Evolutionary conservation across 2,329 filamentous ascomycete genomes (phyloP), one percentile per base, ranked within the genome.

Genomic region (Ustilaginoidea virens): DNA sequence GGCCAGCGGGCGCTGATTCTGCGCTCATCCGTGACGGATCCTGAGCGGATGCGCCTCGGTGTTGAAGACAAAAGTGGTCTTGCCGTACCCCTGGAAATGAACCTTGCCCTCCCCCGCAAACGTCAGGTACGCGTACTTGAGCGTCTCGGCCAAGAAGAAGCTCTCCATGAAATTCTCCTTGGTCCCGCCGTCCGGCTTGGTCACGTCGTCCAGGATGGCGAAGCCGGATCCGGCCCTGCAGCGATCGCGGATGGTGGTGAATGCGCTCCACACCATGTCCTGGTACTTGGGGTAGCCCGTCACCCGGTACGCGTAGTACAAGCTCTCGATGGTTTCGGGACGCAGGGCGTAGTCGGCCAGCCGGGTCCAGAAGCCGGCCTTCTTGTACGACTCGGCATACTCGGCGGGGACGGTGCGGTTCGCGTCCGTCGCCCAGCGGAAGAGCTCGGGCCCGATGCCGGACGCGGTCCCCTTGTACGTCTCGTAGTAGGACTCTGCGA

Each of bases 281-380:
- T 80, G 78, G 51, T 86, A 92, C 54, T 71, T 78, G 15, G 56
- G 38, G 34, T 87, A 66, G 2, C 77, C 74, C 1, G 83, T 92
- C 1, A 77, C 68, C 29, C 82, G 73, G 58, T 80, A 92, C 2
- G 83, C 80, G 49, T 92, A 90, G 62, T 92, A 92, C 51, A 76
- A 76, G 40, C 72, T 79, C 56, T 92, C 83, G 19, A 92, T 66
- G 4, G 86, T 80, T 52, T 92, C 83, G 1, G 82, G 78, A 0
- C 83, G 69, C 15, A 92, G 65, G 5, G 75, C 56, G 48, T 92
- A 92, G 4, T 50, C 43, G 0, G 19, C 23, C 15, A 17, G 22
- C 12, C 8, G 16, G 25, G 28, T 15, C 31, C 30, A 35, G 28
- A 33, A 33, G 17, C 56, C 44, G 20, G 59, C 55, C 0, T 53